Evolutionary conservation across 306 rosid genomes (phyloP).

Genomic region (Rosa rugosa): DNA sequence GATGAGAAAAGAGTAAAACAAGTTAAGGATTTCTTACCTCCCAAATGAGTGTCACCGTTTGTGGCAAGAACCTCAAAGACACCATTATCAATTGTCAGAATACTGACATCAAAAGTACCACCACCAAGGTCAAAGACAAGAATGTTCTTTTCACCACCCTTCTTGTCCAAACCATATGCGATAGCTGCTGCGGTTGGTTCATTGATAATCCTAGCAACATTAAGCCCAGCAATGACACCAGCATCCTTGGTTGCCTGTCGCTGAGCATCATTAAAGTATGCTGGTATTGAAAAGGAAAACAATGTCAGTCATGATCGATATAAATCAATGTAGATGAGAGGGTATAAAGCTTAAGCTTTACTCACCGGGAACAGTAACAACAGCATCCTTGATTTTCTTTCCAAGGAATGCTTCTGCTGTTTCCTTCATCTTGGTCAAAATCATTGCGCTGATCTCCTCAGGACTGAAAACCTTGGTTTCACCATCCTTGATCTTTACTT

Average conservation of each 20-base stretch:
- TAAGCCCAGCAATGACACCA: slow-evolving; percentile 88
- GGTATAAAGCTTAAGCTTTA: not conserved
- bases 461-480: slow-evolving; percentile 97
- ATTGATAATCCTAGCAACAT: slow-evolving; percentile 94
- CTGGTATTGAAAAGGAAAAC: slow-evolving; percentile 39
- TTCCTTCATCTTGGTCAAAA: slow-evolving; percentile 90
- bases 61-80: slow-evolving; percentile 97
- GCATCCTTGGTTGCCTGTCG: slow-evolving; percentile 99
- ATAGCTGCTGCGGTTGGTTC: slow-evolving; percentile 99
- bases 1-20: not conserved
- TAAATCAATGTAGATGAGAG: not conserved
- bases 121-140: slow-evolving; percentile 99
- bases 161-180: slow-evolving; percentile 96
- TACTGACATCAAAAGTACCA: slow-evolving; percentile 96
- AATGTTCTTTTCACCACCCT: slow-evolving; percentile 97
- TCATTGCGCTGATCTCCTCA: slow-evolving; percentile 94
- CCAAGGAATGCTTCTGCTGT: slow-evolving; percentile 98
- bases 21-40: slow-evolving; percentile 53
- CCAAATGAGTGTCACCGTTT: slow-evolving; percentile 97
- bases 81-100: slow-evolving; percentile 97
- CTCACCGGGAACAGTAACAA: slow-evolving; percentile 94
- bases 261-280: slow-evolving; percentile 99
- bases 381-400: slow-evolving; percentile 83
- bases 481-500: slow-evolving; percentile 82
- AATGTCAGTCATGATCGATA: not conserved